These are phyloP conservation scores for Malus fusca DNA, from an alignment of 306 rosid species.

Conservation along the genomic window DNA sequence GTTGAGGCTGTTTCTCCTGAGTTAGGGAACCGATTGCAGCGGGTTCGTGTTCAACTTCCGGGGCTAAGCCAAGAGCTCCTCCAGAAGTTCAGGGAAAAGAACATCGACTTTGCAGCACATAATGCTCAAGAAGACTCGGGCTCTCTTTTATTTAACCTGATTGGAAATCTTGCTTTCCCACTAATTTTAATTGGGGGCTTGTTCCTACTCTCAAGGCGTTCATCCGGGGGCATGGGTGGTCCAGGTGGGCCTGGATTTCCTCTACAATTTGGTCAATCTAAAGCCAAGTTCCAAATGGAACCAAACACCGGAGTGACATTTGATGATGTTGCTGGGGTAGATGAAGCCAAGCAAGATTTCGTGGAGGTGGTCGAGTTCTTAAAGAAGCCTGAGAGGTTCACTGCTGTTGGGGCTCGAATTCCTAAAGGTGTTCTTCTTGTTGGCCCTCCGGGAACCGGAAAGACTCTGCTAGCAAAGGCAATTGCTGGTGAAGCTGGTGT, in stretches of 20 bases:
- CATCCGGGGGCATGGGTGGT: constrained; percentile 96
- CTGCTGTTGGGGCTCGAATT: constrained; percentile 96
- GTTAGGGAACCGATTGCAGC: constrained; percentile 78
- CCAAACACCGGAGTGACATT: constrained; percentile 97
- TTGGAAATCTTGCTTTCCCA: constrained; percentile 94
- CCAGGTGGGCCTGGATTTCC: constrained; percentile 96
- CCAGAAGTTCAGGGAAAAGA: constrained; percentile 93
- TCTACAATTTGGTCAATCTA: constrained; percentile 81
- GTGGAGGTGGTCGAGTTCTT: constrained; percentile 96
- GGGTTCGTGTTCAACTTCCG: constrained; percentile 93
- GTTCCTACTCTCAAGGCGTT: constrained; percentile 86
- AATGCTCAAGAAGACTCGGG: constrained; percentile 98
- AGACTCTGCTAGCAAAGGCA: constrained; percentile 90
- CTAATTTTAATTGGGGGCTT: constrained; percentile 81
- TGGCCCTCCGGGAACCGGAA: constrained; percentile 99
- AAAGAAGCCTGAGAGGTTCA: constrained; percentile 96
- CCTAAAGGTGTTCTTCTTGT: constrained; percentile 98
- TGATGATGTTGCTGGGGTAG: constrained; percentile 98
- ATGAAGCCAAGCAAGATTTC: constrained; percentile 98
- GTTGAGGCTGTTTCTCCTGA: constrained; percentile 94
- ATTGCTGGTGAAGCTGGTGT: constrained; percentile 99
- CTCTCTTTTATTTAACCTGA: constrained; percentile 65
- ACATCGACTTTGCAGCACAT: constrained; percentile 95
- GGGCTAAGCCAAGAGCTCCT: constrained; percentile 96
- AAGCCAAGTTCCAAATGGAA: constrained; percentile 97